These are phyloP conservation scores for Fusarium begoniae DNA, from an alignment of 2,329 filamentous ascomycete species.

Conservation along the genomic window DNA sequence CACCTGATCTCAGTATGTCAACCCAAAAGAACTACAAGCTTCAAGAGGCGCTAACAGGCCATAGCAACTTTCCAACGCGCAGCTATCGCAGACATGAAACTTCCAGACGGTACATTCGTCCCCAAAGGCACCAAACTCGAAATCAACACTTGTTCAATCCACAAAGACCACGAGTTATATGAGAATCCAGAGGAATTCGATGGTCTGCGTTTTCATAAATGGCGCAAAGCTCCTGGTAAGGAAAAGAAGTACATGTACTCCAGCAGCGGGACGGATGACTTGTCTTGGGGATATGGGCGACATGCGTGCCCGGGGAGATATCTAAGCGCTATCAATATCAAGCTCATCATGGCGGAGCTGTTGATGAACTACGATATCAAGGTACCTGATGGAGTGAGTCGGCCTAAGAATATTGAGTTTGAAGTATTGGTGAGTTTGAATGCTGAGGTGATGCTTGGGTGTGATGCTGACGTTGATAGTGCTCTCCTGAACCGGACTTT, in stretches of 20 bases:
- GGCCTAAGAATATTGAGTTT: constrained; percentile 12
- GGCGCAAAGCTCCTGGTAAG: constrained; percentile 1
- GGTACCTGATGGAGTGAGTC: not conserved
- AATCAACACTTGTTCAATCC: constrained; percentile 31
- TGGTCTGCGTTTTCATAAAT: constrained; percentile 28
- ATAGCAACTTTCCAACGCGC: not conserved
- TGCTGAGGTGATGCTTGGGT: rapidly evolving
- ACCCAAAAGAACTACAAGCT: rapidly evolving
- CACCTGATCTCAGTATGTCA: constrained; percentile 28
- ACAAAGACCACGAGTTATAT: constrained; percentile 10
- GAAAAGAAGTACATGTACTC: constrained; percentile 27
- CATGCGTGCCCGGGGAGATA: constrained; percentile 33
- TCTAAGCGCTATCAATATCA: constrained; percentile 27
- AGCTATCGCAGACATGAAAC: constrained; percentile 8
- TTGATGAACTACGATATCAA: constrained; percentile 30
- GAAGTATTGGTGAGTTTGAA: constrained; percentile 6
- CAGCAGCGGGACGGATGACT: constrained; percentile 10
- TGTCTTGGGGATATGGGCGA: constrained; percentile 23
- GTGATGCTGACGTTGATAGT: not conserved
- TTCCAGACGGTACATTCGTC: constrained; percentile 22
- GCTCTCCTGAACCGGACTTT: constrained; percentile 8
- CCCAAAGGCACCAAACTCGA: constrained; percentile 32
- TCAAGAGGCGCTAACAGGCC: rapidly evolving
- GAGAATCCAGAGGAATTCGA: constrained; percentile 16
- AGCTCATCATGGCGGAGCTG: constrained; percentile 29